Evolutionary conservation across 305 asterid genomes (phyloP).

Genomic region (Fraxinus xanthoxyloides): DNA sequence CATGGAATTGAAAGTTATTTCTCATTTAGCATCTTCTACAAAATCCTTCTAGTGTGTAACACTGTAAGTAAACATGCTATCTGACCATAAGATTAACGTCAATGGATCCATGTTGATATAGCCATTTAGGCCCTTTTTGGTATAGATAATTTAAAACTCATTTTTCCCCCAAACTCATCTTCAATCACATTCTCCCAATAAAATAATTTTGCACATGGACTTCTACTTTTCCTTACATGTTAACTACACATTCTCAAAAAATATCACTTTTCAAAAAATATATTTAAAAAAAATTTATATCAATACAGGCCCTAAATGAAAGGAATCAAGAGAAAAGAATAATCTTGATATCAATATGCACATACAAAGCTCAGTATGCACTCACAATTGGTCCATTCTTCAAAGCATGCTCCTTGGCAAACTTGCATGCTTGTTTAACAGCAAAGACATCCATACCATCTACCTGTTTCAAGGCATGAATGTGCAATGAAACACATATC

Average conservation of each 20-base stretch:
- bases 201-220: background rate
- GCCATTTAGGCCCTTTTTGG: background rate
- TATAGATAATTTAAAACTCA: too few relatives aligned
- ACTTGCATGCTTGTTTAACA: slow-evolving; percentile 90
- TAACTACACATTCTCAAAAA: background rate
- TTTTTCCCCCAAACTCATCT: background rate
- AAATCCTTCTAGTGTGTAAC: background rate
- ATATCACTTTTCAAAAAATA: background rate
- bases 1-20: background rate
- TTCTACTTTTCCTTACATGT: background rate
- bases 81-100: slow-evolving; percentile 3
- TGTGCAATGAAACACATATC: background rate
- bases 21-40: slow-evolving; percentile 3
- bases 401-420: slow-evolving; percentile 82
- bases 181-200: background rate
- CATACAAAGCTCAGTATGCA: slow-evolving; percentile 1
- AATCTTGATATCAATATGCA: background rate
- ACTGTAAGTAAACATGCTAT: background rate
- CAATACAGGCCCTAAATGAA: background rate
- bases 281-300: too few relatives aligned
- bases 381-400: slow-evolving; percentile 97
- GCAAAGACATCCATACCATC: slow-evolving; percentile 97
- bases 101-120: background rate
- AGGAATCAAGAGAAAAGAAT: background rate
- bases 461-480: slow-evolving; percentile 46